Base-by-base conservation (phyloP, 176 grass and related monocot species). In the Carex parvula region DNA sequence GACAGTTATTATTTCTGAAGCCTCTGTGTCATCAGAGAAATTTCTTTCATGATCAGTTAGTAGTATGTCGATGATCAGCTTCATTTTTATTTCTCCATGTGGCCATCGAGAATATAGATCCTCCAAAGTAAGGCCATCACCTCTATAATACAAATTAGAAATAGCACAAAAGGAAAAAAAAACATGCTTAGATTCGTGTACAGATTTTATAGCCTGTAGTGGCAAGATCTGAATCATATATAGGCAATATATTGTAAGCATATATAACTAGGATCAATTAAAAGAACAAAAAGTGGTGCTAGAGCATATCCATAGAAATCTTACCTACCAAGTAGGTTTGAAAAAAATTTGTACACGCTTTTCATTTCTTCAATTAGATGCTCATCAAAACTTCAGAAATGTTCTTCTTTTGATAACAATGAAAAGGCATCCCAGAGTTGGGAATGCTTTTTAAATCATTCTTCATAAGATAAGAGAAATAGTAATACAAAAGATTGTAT, bases 11-110 rank as follows among this genome's bases (percentile, higher is more conserved):
- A 14, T 68, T 37, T 24, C 64, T 68, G 64, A 68, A 68, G 64
- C 30, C 13, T 37, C 72, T 76, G 32, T 55, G 48, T 5, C 13
- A 22, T 76, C 48, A 76, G 22, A 39, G 6, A 17, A 53, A 1
- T 7, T 75, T 2, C 4, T 44, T 54, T 30, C 21, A 15, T 54
- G 22, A 26, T 13, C 14, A 32, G 5, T 15, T 5, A 55, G 20
- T 26, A 76, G 12, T 54, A 13, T 76, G 17, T 76, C 22, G 6
- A 55, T 26, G 13, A 76, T 29, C 12, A 76, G 20, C 2, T 76
- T 76, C 72, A 76, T 17, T 76, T 76, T 76, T 30, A 55, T 76
- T 17, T 76, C 72, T 54, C 72, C 72, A 17, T 55, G 72, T 8
- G 22, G 72, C 72, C 72, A 76, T 55, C 17, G 4, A 22, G 72